Evolutionary conservation across 805 yeast species (phyloP), one percentile per base, ranked within the genome.

Genomic region (Myxozyma vanderwaltii): DNA sequence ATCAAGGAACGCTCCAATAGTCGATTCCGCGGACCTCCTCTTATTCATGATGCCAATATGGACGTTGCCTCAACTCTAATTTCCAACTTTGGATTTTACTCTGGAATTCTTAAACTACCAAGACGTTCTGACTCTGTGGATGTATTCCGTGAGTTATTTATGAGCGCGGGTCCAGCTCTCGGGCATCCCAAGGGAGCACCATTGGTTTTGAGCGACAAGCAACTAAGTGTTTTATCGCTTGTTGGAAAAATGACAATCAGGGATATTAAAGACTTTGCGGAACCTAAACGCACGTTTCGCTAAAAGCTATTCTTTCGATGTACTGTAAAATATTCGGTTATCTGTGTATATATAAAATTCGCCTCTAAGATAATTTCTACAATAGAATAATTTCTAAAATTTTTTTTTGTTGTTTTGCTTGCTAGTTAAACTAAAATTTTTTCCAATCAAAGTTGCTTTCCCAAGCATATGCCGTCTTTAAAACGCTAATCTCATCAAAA

Each of bases 401-500:
- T n/a, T n/a, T n/a, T n/a, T n/a, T n/a, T n/a, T n/a, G n/a, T n/a
- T n/a, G n/a, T n/a, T n/a, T n/a, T n/a, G n/a, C n/a, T n/a, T n/a
- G n/a, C n/a, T n/a, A n/a, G n/a, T n/a, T n/a, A 13, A 35, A 35
- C n/a, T 47, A 60, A 44, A 61, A 58, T 33, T 50, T 33, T 26
- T 63, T 63, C 68, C 68, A 66, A 50, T 73, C 68, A 56, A 64
- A 70, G 15, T 66, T 64, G 50, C 68, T 65, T 58, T 75, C 78
- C 71, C 75, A 74, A 5, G 73, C 77, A 62, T 66, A 72, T 5
- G 77, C 77, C 23, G 72, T 76, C 35, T 70, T 65, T 56, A 71
- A 74, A 8, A 75, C 60, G 1, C 68, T 65, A 21, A 58, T 40
- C 56, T 75, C 77, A 54, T 70, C 76, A 52, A 68, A 75, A 58